Conservation (phyloP, 2,329 filamentous ascomycete genomes). For the Neofusicoccum cordaticola region DNA sequence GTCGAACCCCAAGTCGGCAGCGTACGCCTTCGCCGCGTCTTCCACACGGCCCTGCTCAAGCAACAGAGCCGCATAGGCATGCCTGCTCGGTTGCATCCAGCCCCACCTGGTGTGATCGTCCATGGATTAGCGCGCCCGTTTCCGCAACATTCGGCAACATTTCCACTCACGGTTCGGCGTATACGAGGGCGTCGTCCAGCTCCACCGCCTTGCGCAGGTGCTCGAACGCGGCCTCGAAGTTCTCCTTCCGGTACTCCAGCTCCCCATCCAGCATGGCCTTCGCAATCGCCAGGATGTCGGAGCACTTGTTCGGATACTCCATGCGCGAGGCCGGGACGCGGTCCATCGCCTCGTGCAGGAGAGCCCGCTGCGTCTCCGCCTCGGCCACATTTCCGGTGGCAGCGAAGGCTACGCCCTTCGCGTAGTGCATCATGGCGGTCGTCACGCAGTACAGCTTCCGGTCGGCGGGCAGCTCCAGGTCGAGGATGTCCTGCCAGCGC, state of each 20-base stretch:
- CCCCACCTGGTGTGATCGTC: slow-evolving; percentile 50
- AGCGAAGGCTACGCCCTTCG: slow-evolving; percentile 64
- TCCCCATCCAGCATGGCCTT: slow-evolving; percentile 69
- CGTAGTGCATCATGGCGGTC: slow-evolving; percentile 67
- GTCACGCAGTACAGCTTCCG: slow-evolving; percentile 64
- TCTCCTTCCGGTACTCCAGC: slow-evolving; percentile 64
- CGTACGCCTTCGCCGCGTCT: slow-evolving; percentile 38
- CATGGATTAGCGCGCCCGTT: not conserved
- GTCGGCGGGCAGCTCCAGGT: slow-evolving; percentile 57
- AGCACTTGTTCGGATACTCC: slow-evolving; percentile 66
- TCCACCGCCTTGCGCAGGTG: slow-evolving; percentile 57
- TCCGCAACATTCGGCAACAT: too few relatives aligned
- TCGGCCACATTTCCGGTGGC: slow-evolving; percentile 54
- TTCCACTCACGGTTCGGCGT: slow-evolving; percentile 60
- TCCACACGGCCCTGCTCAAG: slow-evolving; percentile 59
- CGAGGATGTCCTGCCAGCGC: slow-evolving; percentile 64
- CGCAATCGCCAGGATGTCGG: slow-evolving; percentile 61
- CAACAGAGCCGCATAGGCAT: slow-evolving; percentile 67
- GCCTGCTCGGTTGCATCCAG: slow-evolving; percentile 73
- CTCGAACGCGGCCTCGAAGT: slow-evolving; percentile 58
- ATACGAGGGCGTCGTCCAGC: slow-evolving; percentile 62
- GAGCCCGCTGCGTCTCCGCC: slow-evolving; percentile 51
- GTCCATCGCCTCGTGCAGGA: slow-evolving; percentile 53
- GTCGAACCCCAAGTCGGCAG: slow-evolving; percentile 42
- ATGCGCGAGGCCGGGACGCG: slow-evolving; percentile 59